Evolutionary conservation across 2,329 filamentous ascomycete species (phyloP), one percentile per base, ranked within the genome.

Genomic region (Geosmithia morbida): DNA sequence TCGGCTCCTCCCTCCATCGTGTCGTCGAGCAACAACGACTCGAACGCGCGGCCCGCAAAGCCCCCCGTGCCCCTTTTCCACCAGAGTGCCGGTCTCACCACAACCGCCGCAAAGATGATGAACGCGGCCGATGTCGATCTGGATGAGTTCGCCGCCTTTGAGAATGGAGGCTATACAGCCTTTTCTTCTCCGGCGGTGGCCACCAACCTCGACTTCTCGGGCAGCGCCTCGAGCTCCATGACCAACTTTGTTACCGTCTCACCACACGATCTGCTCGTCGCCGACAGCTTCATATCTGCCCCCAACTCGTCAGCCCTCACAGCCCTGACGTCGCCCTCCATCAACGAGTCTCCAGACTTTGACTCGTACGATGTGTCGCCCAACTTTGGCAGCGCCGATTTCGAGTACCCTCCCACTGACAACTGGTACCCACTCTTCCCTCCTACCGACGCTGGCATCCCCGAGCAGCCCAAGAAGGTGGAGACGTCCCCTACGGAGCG

Each of bases 291-390:
- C 58, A 71, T 78, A 59, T 94, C 87, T 51, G 79, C 87, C 39
- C 88, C 88, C 29, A 86, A 86, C 59, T 94, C 88, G 2, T 75
- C 82, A 44, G 81, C 85, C 33, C 79, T 92, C 59, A 94, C 88
- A 37, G 81, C 87, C 52, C 60, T 95, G 64, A 94, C 87, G 49
- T 92, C 88, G 50, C 88, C 88, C 43, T 86, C 84, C n/a, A 72
- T 79, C 49, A 82, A 79, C 57, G 76, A 85, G 59, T 94, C 87
- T 46, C 87, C 87, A 11, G 83, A 79, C 49, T 81, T 83, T 57
- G 81, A 86, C 56, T 75, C 73, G 60, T 87, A 80, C 57, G 80
- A 92, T 57, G 80, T 85, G 17, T 94, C 87, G 46, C 88, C 88
- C 44, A 77, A 83, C 62, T 86, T 89, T 63, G 73, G 72, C 50